A percentile compares a stretch with the other conserved stretches of the same genome.
Conservation (phyloP, 305 asterid species). For the Fraxinus sp. region DNA sequence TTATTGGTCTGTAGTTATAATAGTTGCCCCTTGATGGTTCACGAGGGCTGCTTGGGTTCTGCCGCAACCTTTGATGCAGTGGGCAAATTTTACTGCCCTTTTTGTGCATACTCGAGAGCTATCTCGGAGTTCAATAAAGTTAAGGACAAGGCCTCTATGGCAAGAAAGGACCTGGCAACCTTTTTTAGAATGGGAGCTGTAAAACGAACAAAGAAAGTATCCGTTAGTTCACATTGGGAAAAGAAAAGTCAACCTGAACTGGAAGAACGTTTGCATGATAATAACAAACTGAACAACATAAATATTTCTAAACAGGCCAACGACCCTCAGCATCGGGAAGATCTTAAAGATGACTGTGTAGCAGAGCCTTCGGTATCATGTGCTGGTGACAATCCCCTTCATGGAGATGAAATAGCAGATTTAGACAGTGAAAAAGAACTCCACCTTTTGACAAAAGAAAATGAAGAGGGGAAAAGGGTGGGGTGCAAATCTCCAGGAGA, state of each 20-base stretch:
- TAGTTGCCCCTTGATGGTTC: conserved; percentile 58
- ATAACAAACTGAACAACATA: conserved; percentile 33
- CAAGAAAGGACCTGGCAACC: conserved; percentile 57
- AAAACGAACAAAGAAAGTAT: conserved; percentile 27
- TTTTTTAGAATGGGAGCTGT: conserved; percentile 41
- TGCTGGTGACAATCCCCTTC: conserved; percentile 25
- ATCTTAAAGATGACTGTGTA: conserved; percentile 31
- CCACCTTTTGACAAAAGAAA: conserved; percentile 6
- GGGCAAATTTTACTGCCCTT: conserved; percentile 72
- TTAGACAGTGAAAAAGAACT: conserved; percentile 19
- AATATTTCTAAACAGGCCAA: conserved; percentile 28
- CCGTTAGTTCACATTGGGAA: conserved; percentile 24
- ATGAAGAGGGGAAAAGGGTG: conserved; percentile 19
- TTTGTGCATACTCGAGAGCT: conserved; percentile 72
- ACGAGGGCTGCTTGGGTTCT: conserved; percentile 61
- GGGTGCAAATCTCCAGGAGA: conserved; percentile 22
- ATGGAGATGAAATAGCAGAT: conserved; percentile 26
- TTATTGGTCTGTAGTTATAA: conserved; percentile 59
- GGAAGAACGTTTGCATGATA: conserved; percentile 32
- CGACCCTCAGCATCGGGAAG: conserved; percentile 28
- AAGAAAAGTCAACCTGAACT: conserved; percentile 28
- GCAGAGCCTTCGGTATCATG: conserved; percentile 35
- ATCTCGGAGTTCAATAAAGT: conserved; percentile 42
- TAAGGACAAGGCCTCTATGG: conserved; percentile 51
- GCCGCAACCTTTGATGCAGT: conserved; percentile 41